Evolutionary conservation across 2,329 filamentous ascomycete species (phyloP), one percentile per base, ranked within the genome.

Genomic region (Westerdykella sp.): DNA sequence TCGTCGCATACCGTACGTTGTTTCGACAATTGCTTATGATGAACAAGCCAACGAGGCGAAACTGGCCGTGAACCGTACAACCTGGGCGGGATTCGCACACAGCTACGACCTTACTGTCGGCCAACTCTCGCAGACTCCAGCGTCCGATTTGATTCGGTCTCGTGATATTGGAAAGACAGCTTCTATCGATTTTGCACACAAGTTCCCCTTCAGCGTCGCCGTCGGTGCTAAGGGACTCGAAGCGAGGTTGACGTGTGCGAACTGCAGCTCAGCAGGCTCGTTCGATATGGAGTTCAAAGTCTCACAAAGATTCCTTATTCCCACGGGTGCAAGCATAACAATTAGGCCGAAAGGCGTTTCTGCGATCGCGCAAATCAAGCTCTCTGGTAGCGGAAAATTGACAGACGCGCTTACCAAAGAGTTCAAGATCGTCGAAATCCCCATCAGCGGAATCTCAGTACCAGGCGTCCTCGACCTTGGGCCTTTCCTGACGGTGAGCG

Each of bases 81-180:
- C 48, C 12, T 58, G 55, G 55, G 28, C 41, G 13, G 16, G 36
- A 14, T 37, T 53, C 31, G 46, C 52, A 2, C 55, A 56, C 40
- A 51, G 35, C n/a, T 58, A 51, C 41, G 48, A 55, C n/a, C 41
- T 58, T 6, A 40, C 45, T 15, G 54, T 58, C 21, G 54, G 55
- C 7, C 41, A 40, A 4, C 30, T 51, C 13, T 32, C 38, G n/a
- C 34, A 45, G 22, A 32, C 14, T 22, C 18, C 21, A 10, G 10
- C 37, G 12, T n/a, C 13, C 11, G 30, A 11, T 18, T 34, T 35
- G 15, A 10, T 45, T 6, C n/a, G 30, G 23, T 34, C 25, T 34
- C 39, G 55, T 31, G 51, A 52, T 34, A 51, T 51, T 25, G 43
- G 42, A 13, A 55, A 56, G 34, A 40, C 22, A 12, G 39, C 43